Evolutionary conservation across 1,284 basidiomycete genomes (phyloP).

Genomic region (Microbotryum lychnidis-dioicae): DNA sequence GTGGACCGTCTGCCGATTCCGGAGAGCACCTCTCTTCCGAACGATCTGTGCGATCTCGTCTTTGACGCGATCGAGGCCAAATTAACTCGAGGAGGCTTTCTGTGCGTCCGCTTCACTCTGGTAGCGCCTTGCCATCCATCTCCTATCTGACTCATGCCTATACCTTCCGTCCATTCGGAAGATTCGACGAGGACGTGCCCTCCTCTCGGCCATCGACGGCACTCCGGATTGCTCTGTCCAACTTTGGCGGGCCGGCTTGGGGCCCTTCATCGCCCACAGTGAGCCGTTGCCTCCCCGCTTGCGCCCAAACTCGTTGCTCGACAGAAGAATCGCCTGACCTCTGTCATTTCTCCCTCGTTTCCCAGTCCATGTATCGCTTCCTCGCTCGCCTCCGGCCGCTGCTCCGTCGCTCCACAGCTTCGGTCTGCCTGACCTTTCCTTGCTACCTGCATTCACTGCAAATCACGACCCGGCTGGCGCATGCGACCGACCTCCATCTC

Average conservation of each 20-base stretch:
- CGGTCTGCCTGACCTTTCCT: slow-evolving; percentile 61
- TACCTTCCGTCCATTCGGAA: neutral
- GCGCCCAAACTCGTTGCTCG: neutral
- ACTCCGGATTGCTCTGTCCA: slow-evolving; percentile 29
- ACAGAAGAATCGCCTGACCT: neutral
- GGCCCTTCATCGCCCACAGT: slow-evolving; percentile 7
- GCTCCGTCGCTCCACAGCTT: slow-evolving; percentile 51
- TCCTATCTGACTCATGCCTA: neutral
- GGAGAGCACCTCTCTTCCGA: neutral
- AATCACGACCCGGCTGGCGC: slow-evolving; percentile 58
- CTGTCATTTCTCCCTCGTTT: neutral
- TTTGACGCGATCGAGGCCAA: slow-evolving; percentile 14
- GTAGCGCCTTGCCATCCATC: too few species aligned
- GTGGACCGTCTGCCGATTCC: slow-evolving; percentile 9
- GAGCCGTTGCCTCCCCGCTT: neutral
- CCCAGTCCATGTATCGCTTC: slow-evolving; percentile 52
- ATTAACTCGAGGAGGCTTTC: slow-evolving; percentile 7
- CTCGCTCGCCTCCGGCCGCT: slow-evolving; percentile 56
- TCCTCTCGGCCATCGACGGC: slow-evolving; percentile 9
- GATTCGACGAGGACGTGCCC: neutral
- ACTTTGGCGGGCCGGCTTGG: slow-evolving; percentile 29
- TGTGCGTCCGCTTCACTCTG: neutral
- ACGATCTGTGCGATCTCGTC: slow-evolving; percentile 9
- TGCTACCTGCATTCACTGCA: slow-evolving; percentile 35
- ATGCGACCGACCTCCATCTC: slow-evolving; percentile 66